phyloP scores from a whole-genome alignment of 2,329 filamentous ascomycete species.

The Diaporthe citri region DNA sequence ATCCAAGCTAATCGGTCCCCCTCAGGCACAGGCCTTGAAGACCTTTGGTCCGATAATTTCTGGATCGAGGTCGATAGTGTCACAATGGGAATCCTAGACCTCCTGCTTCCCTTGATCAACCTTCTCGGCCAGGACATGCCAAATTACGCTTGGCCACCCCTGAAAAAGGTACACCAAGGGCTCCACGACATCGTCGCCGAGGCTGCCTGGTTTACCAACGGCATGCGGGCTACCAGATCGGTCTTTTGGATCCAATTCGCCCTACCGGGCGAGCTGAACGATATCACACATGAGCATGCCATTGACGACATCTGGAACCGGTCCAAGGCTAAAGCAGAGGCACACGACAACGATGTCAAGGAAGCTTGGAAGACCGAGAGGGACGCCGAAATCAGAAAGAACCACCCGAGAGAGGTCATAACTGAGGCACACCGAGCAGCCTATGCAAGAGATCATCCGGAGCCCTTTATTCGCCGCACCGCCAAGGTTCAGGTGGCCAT shows the following conservation, averaged over 20 bases:
- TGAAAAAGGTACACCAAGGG: slow-evolving; percentile 48
- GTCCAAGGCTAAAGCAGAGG: slow-evolving; percentile 36
- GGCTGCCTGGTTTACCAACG: slow-evolving; percentile 49
- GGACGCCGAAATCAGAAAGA: background rate
- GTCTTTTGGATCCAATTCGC: slow-evolving; percentile 50
- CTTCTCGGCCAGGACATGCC: slow-evolving; percentile 45
- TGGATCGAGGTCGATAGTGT: slow-evolving; percentile 52
- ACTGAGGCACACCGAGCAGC: background rate
- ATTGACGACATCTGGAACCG: slow-evolving; percentile 42
- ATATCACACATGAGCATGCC: slow-evolving; percentile 44
- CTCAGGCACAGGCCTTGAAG: slow-evolving; percentile 13
- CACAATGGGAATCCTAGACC: slow-evolving; percentile 35
- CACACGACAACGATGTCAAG: slow-evolving; percentile 35
- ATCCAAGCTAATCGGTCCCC: slow-evolving; percentile 42
- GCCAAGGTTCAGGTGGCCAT: slow-evolving; percentile 50
- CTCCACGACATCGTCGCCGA: slow-evolving; percentile 50
- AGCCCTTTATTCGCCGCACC: slow-evolving; percentile 34
- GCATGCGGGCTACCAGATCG: slow-evolving; percentile 47
- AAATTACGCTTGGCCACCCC: slow-evolving; percentile 31
- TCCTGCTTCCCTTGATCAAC: slow-evolving; percentile 54
- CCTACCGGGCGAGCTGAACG: slow-evolving; percentile 45
- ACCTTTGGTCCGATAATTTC: slow-evolving; percentile 50
- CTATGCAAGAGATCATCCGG: slow-evolving; percentile 2
- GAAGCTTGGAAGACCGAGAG: slow-evolving; percentile 29
- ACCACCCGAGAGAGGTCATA: background rate